Evolutionary conservation across 768 basidiomycete species (phyloP).

Genomic region (Suillus subluteus): DNA sequence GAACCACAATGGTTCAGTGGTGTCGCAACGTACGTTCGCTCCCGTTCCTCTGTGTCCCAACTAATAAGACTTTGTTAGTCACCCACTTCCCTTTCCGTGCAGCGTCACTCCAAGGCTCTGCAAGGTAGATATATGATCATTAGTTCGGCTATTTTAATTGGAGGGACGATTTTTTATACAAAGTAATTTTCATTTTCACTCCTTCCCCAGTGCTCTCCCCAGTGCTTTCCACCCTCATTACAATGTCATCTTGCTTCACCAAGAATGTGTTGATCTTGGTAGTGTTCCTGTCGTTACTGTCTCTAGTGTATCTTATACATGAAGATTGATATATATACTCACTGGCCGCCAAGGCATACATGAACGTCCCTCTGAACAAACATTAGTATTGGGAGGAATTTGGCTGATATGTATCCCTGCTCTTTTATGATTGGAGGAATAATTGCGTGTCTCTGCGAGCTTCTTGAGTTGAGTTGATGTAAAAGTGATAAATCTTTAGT

Average conservation of each 20-base stretch:
- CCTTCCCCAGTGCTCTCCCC: background rate
- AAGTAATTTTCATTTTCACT: background rate
- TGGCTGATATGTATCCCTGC: conserved; percentile 5
- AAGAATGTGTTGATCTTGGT: too few relatives aligned
- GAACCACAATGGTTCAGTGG: conserved; percentile 21
- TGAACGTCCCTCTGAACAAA: conserved; percentile 24
- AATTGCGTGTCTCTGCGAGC: conserved; percentile 13
- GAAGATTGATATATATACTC: background rate
- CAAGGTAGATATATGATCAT: conserved; percentile 2
- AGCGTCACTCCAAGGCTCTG: conserved; percentile 16
- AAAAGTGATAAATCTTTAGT: conserved; percentile 22
- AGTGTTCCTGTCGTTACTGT: background rate
- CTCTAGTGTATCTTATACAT: too few relatives aligned
- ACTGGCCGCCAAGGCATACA: conserved; percentile 27
- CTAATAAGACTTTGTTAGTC: conserved; percentile 18
- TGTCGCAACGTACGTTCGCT: conserved; percentile 19
- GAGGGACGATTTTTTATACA: background rate
- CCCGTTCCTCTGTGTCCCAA: too few relatives aligned
- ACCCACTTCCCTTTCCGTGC: conserved; percentile 21
- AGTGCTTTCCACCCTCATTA: background rate
- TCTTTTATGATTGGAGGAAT: conserved; percentile 24
- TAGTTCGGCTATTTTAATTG: background rate
- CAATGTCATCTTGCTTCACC: background rate
- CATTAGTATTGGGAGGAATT: background rate
- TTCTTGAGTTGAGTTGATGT: conserved; percentile 1